Base-by-base conservation (phyloP, 306 rosid species). In the Echinosophora koreensis region DNA sequence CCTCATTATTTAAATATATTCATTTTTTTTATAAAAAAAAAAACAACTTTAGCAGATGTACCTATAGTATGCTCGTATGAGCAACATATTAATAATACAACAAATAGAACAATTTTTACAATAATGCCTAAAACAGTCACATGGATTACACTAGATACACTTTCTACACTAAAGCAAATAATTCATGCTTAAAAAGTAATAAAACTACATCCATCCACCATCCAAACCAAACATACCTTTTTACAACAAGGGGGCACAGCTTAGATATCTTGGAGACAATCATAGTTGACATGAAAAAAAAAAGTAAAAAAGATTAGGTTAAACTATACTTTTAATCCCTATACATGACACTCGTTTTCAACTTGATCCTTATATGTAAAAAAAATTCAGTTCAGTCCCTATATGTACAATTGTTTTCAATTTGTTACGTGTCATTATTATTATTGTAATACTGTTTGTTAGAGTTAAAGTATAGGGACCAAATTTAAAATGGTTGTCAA, bases 201-300 rank as follows among this genome's bases (percentile, higher is more conserved):
- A 78, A 51, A 78, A 51, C n/a, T 13, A 10, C 17, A 46, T 44
- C 18, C 17, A 46, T 44, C 18, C 34, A 77, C 22, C 46, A 8
- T 60, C 64, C 64, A 61, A 63, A 54, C 30, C 63, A 57, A 64
- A 49, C 51, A 38, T 14, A 37, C 30, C 73, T 57, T 38, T 71
- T 38, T 37, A 69, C 60, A 47, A 13, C 62, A 76, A 1, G 2
- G 38, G 65, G 2, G 16, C 17, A 52, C 12, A 51, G 10, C 42
- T 42, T 51, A 47, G 12, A 37, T 39, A 72, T 65, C 12, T 9
- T 15, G 14, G 4, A 35, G 16, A 64, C 8, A 60, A 78, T 18
- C 37, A 75, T 39, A 56, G 14, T 12, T 55, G 16, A 27, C 34
- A 44, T 17, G 10, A 27, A 46, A 49, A 3, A 32, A 2, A 35